Evolutionary conservation across 306 rosid species (phyloP), one percentile per base, ranked within the genome.

Genomic region (Quercus parvula): DNA sequence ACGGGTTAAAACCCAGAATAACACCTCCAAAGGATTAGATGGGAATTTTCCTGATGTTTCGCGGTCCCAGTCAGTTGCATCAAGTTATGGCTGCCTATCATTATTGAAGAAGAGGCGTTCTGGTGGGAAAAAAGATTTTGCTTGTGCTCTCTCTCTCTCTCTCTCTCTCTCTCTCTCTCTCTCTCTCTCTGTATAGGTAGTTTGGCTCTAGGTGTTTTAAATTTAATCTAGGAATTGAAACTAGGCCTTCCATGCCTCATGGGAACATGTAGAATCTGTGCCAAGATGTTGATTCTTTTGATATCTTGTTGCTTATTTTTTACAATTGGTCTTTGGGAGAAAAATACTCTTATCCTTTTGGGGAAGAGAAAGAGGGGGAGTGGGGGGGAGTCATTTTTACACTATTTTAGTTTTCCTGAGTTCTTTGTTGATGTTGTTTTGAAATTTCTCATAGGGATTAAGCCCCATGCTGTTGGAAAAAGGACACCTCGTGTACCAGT

Each of bases 401-500:
- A 19, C 25, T 44, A 33, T 49, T 68, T 66, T 55, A 75, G 63
- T 80, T 49, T 79, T 73, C 28, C 44, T 15, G 19, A 44, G 4
- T 30, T 31, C 72, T 75, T 84, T 70, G 5, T 51, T 56, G 68
- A 73, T 44, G 25, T 71, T 80, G 33, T 71, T 76, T 75, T 57
- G 55, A 75, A 77, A 6, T 51, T 71, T 56, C 55, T 85, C 70
- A 84, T 76, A 95, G 99, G 99, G 85, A 83, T 91, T 70, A 86
- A 82, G 81, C 90, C 96, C 78, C 99, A 90, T 79, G 96, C 93
- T 76, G 99, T 95, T 82, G 87, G 97, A 62, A 95, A 95, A 84
- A 89, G 98, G 84, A 95, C 99, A 75, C 99, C 98, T 25, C 97
- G 98, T 17, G 85, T 95, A 74, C 97, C 98, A 38, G 90, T 95